A percentile compares a stretch with the other conserved stretches of the same genome.
Evolutionary conservation across 2,329 filamentous ascomycete genomes (phyloP).

Genomic region (Colletotrichum musae): DNA sequence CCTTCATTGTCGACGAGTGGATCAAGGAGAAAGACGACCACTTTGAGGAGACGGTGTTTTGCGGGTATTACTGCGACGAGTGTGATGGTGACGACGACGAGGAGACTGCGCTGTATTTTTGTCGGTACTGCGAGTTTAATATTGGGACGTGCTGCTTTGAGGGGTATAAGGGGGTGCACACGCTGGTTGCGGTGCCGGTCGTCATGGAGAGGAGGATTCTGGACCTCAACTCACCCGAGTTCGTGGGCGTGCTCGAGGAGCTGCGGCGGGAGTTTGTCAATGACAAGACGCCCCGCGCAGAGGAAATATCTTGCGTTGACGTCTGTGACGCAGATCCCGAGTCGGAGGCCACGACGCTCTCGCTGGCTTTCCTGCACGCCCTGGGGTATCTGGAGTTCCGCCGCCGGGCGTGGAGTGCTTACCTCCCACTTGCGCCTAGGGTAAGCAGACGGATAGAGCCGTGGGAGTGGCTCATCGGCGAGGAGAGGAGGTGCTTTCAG

Average conservation of each 20-base stretch:
- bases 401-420: slow-evolving; percentile 43
- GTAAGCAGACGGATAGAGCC: slow-evolving; percentile 40
- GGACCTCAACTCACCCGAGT: slow-evolving; percentile 32
- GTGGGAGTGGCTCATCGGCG: slow-evolving; percentile 34
- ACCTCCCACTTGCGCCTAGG: slow-evolving; percentile 37
- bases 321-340: neutral
- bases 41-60: neutral
- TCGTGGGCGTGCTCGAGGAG: slow-evolving; percentile 2
- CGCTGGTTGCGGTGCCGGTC: slow-evolving; percentile 18
- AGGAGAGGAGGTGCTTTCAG: slow-evolving; percentile 31
- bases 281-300: neutral
- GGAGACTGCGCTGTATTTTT: slow-evolving; percentile 24
- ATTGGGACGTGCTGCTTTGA: slow-evolving; percentile 16
- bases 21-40: slow-evolving; percentile 9
- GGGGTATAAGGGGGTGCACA: slow-evolving; percentile 8
- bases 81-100: slow-evolving; percentile 21
- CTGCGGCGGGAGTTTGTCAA: slow-evolving; percentile 18
- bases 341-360: slow-evolving; percentile 40
- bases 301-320: neutral
- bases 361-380: slow-evolving; percentile 46
- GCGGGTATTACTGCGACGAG: slow-evolving; percentile 18
- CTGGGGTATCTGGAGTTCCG: slow-evolving; percentile 45
- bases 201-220: neutral
- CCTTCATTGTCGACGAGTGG: neutral
- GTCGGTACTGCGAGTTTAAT: slow-evolving; percentile 22